Conservation (phyloP, 495 filamentous ascomycete species). For the Neurospora sp. region DNA sequence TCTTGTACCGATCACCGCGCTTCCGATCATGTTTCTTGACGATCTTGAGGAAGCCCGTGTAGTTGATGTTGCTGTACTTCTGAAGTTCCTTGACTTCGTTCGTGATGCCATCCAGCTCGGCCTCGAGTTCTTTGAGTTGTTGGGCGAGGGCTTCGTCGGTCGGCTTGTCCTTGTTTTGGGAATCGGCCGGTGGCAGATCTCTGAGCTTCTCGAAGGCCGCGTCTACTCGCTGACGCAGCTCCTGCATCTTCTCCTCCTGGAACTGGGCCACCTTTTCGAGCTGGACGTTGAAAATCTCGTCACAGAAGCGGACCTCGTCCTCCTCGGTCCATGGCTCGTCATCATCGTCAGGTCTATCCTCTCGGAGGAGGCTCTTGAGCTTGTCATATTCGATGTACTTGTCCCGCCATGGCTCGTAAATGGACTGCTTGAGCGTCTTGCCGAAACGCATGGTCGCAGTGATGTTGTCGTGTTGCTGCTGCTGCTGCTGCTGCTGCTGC, state of each 20-base stretch:
- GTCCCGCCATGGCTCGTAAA: slow-evolving; percentile 82
- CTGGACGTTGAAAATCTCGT: slow-evolving; percentile 87
- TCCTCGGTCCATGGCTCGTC: slow-evolving; percentile 75
- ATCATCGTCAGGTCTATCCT: slow-evolving; percentile 52
- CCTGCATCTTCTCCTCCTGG: slow-evolving; percentile 63
- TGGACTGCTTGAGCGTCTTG: slow-evolving; percentile 65
- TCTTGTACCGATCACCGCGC: slow-evolving; percentile 66
- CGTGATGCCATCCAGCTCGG: slow-evolving; percentile 76
- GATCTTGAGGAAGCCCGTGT: slow-evolving; percentile 94
- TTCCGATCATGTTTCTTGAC: slow-evolving; percentile 97
- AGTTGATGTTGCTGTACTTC: slow-evolving; percentile 93
- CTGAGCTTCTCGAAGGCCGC: slow-evolving; percentile 51
- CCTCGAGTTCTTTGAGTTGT: slow-evolving; percentile 57
- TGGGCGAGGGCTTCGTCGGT: slow-evolving; percentile 37
- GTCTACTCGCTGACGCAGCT: slow-evolving; percentile 58
- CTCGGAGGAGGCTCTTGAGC: slow-evolving; percentile 78
- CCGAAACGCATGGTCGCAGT: slow-evolving; percentile 76
- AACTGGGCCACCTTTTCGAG: slow-evolving; percentile 92
- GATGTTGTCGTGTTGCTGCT: not conserved
- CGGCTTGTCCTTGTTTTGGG: slow-evolving; percentile 19
- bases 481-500: not conserved
- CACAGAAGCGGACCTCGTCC: slow-evolving; percentile 89
- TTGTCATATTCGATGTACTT: slow-evolving; percentile 93
- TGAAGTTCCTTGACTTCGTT: slow-evolving; percentile 87
- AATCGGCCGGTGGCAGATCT: slow-evolving; percentile 34